Evolutionary conservation across 495 filamentous ascomycete genomes (phyloP), one percentile per base, ranked within the genome.

Genomic region (Trichoderma orchidacearum): DNA sequence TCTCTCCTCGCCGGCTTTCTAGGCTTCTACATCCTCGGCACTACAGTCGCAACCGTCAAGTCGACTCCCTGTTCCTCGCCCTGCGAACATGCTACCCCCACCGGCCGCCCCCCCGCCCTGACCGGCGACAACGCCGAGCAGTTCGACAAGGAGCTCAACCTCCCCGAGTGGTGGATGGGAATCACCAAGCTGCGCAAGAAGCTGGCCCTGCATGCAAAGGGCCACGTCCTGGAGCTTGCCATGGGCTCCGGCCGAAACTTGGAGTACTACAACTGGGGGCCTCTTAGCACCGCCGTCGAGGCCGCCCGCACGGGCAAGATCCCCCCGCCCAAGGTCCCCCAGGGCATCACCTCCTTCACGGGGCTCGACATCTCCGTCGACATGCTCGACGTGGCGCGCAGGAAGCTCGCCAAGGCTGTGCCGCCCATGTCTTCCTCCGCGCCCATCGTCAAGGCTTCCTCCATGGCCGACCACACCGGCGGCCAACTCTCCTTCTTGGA

Each of bases 181-280:
- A 70, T 93, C 62, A 76, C 72, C 9, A 61, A 66, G 8, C 73
- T 87, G 56, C 80, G 91, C 17, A 73, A 74, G 31, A 70, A 76
- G 52, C 73, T 96, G 5, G 77, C 81, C 5, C 63, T 69, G 17
- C 68, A 76, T 55, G 90, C 83, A 7, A 71, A 74, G 15, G 93
- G 94, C 1, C 73, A 96, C 67, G 90, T 96, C 5, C 75, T 96
- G 18, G 94, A 98, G 67, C 83, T 91, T 12, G 87, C 87, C 53
- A 86, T 87, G 36, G 94, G 93, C 21, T 95, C 94, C n/a, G 93
- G 94, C 0, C 74, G 92, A 36, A 98, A 96, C 64, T 64, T 87
- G 30, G 72, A 77, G 23, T 95, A 82, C 70, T 97, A 94, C 51
- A 58, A 51, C 21, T 53, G 55, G 36, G 30, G 36, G 30, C 30